Evolutionary conservation across 768 basidiomycete species (phyloP), one percentile per base, ranked within the genome.

Genomic region (Serendipita sp.): DNA sequence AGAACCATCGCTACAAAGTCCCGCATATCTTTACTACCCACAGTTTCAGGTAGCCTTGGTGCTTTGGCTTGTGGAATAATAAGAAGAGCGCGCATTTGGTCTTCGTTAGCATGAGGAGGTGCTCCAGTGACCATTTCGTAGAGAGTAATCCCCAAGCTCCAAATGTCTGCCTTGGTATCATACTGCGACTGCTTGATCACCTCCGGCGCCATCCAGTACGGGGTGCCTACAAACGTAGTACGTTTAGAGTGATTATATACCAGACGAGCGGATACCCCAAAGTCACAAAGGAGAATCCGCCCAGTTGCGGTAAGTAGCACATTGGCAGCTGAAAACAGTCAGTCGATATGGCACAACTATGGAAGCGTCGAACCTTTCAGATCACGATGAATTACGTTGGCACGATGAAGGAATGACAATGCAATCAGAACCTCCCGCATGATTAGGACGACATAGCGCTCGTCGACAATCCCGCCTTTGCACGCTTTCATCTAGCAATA

Each of bases 151-250:
- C 96, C 96, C 65, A 99, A 76, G 71, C 91, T 93, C 96, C 96
- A 98, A 47, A 99, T 92, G 71, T 99, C 96, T 2, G 95, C 96
- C 73, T 96, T 98, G 63, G 89, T 88, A 71, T 99, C 95, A 74
- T 99, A 98, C 47, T 85, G 80, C n/a, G 91, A 84, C 10, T 89
- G 86, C 68, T 92, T 89, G 15, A 95, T 90, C 2, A 98, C 92
- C 74, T 99, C 96, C 0, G 96, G 96, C 0, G 96, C 96, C 96
- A 99, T 99, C 95, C 95, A 98, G 72, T 96, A 92, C 0, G 94
- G 95, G 1, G 96, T 98, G 1, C 96, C 96, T 67, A 94, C 92
- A 71, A 98, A 83, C 0, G 96, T 99, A 63, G 94, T 92, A 28
- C 96, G 84, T 74, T 98, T 98, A 73, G 91, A 92, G 10, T 86